A percentile compares a stretch with the other conserved stretches of the same genome.
Evolutionary conservation across 2,329 filamentous ascomycete genomes (phyloP).

Genomic region (Chrysoporthe cubensis): DNA sequence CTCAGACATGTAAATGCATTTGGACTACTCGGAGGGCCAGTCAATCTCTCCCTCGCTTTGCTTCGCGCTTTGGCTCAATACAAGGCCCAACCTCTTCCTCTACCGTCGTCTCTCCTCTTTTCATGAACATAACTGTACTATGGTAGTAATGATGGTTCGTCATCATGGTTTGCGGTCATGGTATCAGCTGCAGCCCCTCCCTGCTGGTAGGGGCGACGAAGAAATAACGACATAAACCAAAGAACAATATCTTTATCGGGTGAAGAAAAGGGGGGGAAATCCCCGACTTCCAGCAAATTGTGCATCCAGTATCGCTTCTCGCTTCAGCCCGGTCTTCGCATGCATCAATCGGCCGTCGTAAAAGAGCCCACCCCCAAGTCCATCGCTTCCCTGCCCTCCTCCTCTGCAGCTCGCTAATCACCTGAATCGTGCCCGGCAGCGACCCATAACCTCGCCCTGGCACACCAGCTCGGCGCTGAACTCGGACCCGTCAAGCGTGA

Average conservation of each 20-base stretch:
- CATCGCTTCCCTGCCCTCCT: background rate
- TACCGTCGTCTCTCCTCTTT: background rate
- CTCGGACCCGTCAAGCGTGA: constrained; percentile 95
- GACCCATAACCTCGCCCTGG: constrained; percentile 98
- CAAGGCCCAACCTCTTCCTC: background rate
- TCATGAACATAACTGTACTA: background rate
- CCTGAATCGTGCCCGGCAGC: constrained; percentile 88
- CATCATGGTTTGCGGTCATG: constrained; percentile 4
- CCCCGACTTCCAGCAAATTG: background rate
- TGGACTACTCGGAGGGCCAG: no score
- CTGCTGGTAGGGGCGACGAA: constrained; percentile 27
- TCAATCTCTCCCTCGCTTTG: no score
- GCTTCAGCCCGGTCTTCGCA: background rate
- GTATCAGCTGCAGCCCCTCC: constrained; percentile 15
- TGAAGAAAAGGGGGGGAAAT: background rate
- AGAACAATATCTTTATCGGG: constrained; percentile 1
- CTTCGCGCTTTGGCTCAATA: no score
- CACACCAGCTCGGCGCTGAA: constrained; percentile 99
- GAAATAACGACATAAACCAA: constrained; percentile 18
- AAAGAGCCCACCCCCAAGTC: background rate
- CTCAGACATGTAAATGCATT: no score
- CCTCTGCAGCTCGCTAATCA: constrained; percentile 42
- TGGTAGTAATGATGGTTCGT: background rate
- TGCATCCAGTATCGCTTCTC: background rate
- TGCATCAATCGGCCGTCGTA: background rate